Percentiles rank a stretch among this genome's conserved stretches.
These are phyloP conservation scores for Senecio squalidus DNA, from an alignment of 140 eudicot species.

Conservation along the genomic window DNA sequence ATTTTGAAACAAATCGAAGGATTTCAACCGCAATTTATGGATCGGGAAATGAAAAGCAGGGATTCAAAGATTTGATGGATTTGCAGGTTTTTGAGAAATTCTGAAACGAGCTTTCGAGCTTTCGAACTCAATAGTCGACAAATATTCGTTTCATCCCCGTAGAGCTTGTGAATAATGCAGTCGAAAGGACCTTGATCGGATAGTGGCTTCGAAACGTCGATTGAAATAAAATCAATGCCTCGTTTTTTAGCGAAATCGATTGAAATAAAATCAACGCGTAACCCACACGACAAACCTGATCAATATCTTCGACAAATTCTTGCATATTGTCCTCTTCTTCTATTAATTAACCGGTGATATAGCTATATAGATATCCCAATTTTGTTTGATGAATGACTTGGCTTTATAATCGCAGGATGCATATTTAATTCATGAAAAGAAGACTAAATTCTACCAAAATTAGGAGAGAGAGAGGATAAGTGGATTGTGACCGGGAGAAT, in stretches of 20 bases:
- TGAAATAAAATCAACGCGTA: slow-evolving; percentile 51
- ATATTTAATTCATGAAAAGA: neutral
- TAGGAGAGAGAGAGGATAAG: too few species aligned
- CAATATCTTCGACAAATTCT: neutral
- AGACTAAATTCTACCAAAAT: neutral
- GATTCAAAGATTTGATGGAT: too few species aligned
- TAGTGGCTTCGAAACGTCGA: slow-evolving; percentile 36
- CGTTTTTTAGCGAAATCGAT: slow-evolving; percentile 29
- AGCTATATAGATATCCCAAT: neutral
- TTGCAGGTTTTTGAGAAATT: too few species aligned
- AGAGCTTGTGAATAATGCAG: slow-evolving; percentile 52
- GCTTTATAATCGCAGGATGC: slow-evolving; percentile 2
- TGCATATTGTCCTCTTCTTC: slow-evolving; percentile 13
- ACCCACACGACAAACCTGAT: slow-evolving; percentile 36
- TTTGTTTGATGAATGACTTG: neutral
- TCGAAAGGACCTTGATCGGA: slow-evolving; percentile 52
- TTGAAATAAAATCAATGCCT: slow-evolving; percentile 40
- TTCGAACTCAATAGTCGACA: slow-evolving; percentile 53
- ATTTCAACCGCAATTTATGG: too few species aligned
- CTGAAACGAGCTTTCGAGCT: too few species aligned
- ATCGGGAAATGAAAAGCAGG: too few species aligned
- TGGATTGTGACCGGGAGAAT: too few species aligned
- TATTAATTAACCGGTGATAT: neutral
- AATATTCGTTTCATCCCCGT: slow-evolving; percentile 21
- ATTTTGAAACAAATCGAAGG: too few species aligned